Evolutionary conservation across 2,329 filamentous ascomycete genomes (phyloP).

Genomic region (Colletotrichum trifolii): DNA sequence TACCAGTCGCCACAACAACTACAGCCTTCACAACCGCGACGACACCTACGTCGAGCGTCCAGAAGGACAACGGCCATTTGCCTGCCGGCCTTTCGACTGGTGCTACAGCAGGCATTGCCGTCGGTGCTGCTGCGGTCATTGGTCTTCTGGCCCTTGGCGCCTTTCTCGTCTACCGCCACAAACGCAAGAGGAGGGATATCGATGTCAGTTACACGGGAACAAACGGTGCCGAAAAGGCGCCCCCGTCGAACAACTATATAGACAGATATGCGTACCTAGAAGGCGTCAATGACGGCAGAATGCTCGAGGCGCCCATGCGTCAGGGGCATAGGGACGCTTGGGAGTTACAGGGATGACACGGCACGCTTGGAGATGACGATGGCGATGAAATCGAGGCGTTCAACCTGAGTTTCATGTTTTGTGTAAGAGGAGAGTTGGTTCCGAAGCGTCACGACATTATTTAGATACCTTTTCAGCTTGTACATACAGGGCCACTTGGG

Average conservation of each 20-base stretch:
- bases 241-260: not conserved
- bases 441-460: too few relatives aligned
- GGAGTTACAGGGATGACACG: conserved; percentile 3
- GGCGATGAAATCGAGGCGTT: too few relatives aligned
- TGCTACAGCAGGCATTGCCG: not conserved
- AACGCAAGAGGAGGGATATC: not conserved
- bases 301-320: not conserved
- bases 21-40: too few relatives aligned
- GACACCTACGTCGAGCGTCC: too few relatives aligned
- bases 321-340: not conserved
- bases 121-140: not conserved
- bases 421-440: too few relatives aligned
- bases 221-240: not conserved
- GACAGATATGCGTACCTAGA: not conserved
- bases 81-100: not conserved
- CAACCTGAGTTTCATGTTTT: too few relatives aligned
- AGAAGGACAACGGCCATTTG: too few relatives aligned
- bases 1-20: too few relatives aligned
- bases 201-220: not conserved
- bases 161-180: not conserved
- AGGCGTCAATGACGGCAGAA: not conserved
- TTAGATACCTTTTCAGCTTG: too few relatives aligned
- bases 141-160: not conserved
- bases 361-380: too few relatives aligned
- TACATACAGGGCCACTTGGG: too few relatives aligned